Base-by-base conservation (phyloP, 1,139 yeast species). In the Suhomyces maxii region DNA sequence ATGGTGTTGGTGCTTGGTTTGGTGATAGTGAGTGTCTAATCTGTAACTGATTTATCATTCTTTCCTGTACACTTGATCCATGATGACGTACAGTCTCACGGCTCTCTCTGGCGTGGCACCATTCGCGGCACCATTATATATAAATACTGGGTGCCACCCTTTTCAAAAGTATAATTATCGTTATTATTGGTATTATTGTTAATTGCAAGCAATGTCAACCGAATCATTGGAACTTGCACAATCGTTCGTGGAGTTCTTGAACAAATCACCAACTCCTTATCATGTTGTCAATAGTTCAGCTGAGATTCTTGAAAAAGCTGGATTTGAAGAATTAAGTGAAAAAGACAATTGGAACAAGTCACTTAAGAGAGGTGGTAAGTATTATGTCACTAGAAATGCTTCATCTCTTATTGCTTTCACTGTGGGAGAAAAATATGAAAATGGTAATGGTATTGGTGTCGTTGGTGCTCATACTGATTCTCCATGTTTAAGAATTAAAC, bases 381-480 rank as follows among this genome's bases (percentile, higher is more conserved):
- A 89, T 65, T 87, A 73, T 59, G 89, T 88, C 46, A 86, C 95
- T 18, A 79, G 97, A 67, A 93, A 93, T 62, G 89, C 84, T 26
- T 87, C 97, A 3, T 87, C 97, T 1, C 73, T 93, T 37, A 82
- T 91, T 53, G 97, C 97, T 2, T 93, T 93, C 66, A 82, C 85
- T 2, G 82, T 88, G 31, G 97, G 97, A 41, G 77, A 77, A 11
- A 64, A 82, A 47, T 89, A 88, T 81, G 59, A 66, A 44, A 84
- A 89, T n/a, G 96, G 96, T 12, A 83, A 86, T 55, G 95, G 96
- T 14, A 77, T 91, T 50, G 83, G 97, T 7, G 84, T 93, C 48
- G 84, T 90, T 37, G 99, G 98, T 28, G 96, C 96, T 5, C 97
- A 90, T 61, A 89, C 97, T 0, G 99, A 93, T 64, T 87, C 96